Evolutionary conservation across 139 green algal genomes (phyloP).

Genomic region (Chlamydomonas schloesseri): DNA sequence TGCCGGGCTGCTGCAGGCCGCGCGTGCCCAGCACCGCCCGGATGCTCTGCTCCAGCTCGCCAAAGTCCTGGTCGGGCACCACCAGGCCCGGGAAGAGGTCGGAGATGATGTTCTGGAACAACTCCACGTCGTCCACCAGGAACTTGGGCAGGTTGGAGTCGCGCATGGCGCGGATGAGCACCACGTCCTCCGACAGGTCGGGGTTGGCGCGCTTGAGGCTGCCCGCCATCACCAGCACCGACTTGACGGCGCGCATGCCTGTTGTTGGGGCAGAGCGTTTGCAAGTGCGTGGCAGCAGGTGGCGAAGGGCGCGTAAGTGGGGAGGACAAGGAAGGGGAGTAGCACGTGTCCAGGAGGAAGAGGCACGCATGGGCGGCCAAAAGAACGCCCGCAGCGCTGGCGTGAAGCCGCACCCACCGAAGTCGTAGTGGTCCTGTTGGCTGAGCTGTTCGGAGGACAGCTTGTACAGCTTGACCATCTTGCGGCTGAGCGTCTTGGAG

Average conservation of each 20-base stretch:
- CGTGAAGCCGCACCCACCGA: constrained; percentile 33
- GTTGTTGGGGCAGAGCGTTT: background rate
- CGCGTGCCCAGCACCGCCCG: constrained; percentile 53
- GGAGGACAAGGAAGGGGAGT: too few species aligned
- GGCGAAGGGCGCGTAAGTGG: too few species aligned
- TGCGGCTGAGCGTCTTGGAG: constrained; percentile 79
- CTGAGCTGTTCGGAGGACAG: constrained; percentile 90
- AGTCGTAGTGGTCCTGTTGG: constrained; percentile 82
- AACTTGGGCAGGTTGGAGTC: constrained; percentile 94
- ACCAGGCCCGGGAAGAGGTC: constrained; percentile 88
- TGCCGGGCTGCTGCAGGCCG: constrained; percentile 68
- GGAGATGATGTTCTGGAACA: constrained; percentile 88
- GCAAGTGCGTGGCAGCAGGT: constrained; percentile 13
- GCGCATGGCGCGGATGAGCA: constrained; percentile 86
- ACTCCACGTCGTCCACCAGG: constrained; percentile 79
- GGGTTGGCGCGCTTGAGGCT: constrained; percentile 82
- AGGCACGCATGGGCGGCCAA: too few species aligned
- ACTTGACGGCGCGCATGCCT: constrained; percentile 92
- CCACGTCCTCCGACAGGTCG: constrained; percentile 75
- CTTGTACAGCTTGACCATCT: constrained; percentile 96
- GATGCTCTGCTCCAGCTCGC: constrained; percentile 78
- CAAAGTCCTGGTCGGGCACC: constrained; percentile 78
- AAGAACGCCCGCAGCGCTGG: too few species aligned
- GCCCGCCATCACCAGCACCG: constrained; percentile 89
- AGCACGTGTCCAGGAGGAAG: too few species aligned